Base-by-base conservation (phyloP, 2,329 filamentous ascomycete genomes). In the Botrytis porri region DNA sequence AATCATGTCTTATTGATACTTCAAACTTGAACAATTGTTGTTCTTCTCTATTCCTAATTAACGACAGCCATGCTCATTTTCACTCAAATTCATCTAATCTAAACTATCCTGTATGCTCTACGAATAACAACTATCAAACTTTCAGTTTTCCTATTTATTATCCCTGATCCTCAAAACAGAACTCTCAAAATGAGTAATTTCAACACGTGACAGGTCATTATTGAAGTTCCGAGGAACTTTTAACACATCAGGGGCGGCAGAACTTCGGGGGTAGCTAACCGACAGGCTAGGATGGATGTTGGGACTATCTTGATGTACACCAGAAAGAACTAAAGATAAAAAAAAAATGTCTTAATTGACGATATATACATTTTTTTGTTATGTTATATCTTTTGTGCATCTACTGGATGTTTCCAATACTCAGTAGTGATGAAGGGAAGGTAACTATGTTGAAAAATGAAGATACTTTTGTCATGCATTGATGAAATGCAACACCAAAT, bases 351-450 rank as follows among this genome's bases (percentile, higher is more conserved):
- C n/a, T 1, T 54, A 18, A n/a, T 4, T 54, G n/a, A 29, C 8
- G n/a, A 29, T 3, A n/a, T 16, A 29, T 18, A 6, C 10, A n/a
- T 16, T 29, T 16, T 54, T 0, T 29, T 29, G 1, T 18, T 1
- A 4, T 54, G 3, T 7, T 0, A 4, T 54, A 14, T 8, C 8
- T 0, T 54, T 18, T 29, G 6, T 29, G 9, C 3, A 1, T 4
- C 7, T 54, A 0, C 0, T 4, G 3, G 14, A 29, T 29, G 51
- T 18, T 54, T 54, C 1, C 6, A 0, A 3, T 16, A 57, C 7
- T 0, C 0, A 16, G 18, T 29, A 9, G 3, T 4, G 16, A 8
- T 18, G 3, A 29, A 18, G 9, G 8, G 7, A 18, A 18, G 51
- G 1, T 16, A 8, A 16, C 29, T 54, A 29, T 16, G 12, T 16